These are phyloP conservation scores for Chrysosporium queenslandicum DNA, from an alignment of 2,329 filamentous ascomycete genomes.

Conservation along the genomic window DNA sequence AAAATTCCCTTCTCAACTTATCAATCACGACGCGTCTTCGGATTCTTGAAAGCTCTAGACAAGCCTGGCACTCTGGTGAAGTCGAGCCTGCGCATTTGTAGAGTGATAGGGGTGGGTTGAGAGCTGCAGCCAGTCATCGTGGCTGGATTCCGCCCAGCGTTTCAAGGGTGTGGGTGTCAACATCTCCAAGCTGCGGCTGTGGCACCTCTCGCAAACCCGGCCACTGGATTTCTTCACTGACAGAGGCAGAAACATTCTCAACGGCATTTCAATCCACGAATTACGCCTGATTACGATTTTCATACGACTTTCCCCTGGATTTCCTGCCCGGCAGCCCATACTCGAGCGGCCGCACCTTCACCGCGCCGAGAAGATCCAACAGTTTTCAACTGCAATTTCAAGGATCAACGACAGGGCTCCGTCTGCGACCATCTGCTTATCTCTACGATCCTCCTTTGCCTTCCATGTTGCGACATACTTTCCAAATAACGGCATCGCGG, in stretches of 20 bases:
- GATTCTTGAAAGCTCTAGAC: no score
- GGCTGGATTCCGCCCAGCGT: slow-evolving; percentile 9
- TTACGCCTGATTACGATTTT: not conserved
- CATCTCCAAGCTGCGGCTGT: slow-evolving; percentile 3
- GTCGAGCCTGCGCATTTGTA: not conserved
- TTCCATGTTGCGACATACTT: slow-evolving; percentile 9
- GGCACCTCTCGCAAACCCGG: not conserved
- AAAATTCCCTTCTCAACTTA: no score
- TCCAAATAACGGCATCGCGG: slow-evolving; percentile 17
- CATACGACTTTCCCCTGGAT: not conserved
- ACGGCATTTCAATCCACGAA: not conserved
- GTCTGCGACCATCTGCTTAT: not conserved
- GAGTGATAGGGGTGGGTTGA: not conserved
- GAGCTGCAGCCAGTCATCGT: slow-evolving; percentile 1
- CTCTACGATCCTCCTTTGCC: not conserved
- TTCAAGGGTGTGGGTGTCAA: slow-evolving; percentile 10
- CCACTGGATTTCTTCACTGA: not conserved
- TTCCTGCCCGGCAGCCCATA: not conserved
- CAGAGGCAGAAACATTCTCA: not conserved
- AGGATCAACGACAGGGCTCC: not conserved
- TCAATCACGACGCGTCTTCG: no score
- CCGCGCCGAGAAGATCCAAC: not conserved
- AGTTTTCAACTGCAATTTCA: not conserved
- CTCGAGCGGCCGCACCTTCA: not conserved
- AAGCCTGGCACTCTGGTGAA: no score